A percentile compares a stretch with the other conserved stretches of the same genome.
Evolutionary conservation across 345 rosid species (phyloP).

Genomic region (Camelina hispida): DNA sequence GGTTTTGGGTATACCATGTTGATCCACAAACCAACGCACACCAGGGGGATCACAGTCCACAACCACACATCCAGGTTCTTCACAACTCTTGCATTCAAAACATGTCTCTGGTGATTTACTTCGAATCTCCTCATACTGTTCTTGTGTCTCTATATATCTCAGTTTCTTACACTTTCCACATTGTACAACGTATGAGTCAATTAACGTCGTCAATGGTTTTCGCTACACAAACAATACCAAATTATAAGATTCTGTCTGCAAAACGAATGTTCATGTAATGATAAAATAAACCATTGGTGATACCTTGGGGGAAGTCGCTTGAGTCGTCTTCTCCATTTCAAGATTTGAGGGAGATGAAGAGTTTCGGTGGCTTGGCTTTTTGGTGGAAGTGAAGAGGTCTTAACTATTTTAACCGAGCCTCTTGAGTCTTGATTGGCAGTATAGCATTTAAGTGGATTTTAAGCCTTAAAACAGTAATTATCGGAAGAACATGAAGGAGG

Average conservation of each 20-base stretch:
- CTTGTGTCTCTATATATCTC: background rate
- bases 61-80: background rate
- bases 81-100: conserved; percentile 5
- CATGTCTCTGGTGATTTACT: background rate
- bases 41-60: background rate
- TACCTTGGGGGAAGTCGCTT: background rate
- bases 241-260: background rate
- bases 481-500: too few relatives aligned
- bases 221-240: too few relatives aligned
- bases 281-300: background rate
- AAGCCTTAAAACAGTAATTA: too few relatives aligned
- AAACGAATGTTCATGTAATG: background rate
- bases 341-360: too few relatives aligned
- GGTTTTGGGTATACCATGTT: background rate
- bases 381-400: too few relatives aligned
- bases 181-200: background rate
- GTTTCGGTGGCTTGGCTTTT: too few relatives aligned
- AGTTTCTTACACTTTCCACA: background rate
- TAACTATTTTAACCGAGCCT: too few relatives aligned
- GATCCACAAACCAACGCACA: background rate
- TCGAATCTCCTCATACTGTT: background rate
- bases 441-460: too few relatives aligned
- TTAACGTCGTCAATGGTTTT: background rate
- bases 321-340: background rate
- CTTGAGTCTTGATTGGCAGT: too few relatives aligned